Percentiles rank a stretch among this genome's conserved stretches.
These are phyloP conservation scores for Trypanosomatidae sp. DNA, from an alignment of 208 protist species.

Conservation along the genomic window DNA sequence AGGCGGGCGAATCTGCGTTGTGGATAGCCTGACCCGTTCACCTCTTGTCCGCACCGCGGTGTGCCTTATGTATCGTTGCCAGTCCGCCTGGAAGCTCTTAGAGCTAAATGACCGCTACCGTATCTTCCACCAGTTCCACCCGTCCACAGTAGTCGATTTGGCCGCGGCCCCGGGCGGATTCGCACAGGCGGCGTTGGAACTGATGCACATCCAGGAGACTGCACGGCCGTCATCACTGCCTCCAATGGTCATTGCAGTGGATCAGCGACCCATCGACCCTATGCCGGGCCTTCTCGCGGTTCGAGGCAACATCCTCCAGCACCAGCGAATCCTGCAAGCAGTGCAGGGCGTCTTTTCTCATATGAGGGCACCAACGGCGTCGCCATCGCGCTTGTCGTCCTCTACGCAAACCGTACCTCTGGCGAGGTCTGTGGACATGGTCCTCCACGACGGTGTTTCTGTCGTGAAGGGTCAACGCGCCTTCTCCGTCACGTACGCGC, in stretches of 20 bases:
- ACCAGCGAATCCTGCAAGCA: slow-evolving; percentile 21
- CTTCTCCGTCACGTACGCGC: slow-evolving; percentile 73
- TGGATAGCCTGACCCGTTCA: neutral
- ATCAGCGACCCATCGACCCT: slow-evolving; percentile 50
- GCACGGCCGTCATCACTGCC: neutral
- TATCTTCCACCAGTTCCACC: slow-evolving; percentile 32
- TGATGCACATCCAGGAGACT: slow-evolving; percentile 26
- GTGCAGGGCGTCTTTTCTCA: slow-evolving; percentile 5
- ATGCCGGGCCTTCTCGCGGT: slow-evolving; percentile 36
- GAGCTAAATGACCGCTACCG: slow-evolving; percentile 54
- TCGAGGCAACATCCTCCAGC: slow-evolving; percentile 54
- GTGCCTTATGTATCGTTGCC: slow-evolving; percentile 42
- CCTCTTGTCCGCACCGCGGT: neutral
- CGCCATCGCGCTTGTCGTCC: neutral
- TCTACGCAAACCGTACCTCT: neutral
- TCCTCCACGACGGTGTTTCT: slow-evolving; percentile 79
- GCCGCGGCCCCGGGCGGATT: slow-evolving; percentile 76
- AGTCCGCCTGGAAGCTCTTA: slow-evolving; percentile 62
- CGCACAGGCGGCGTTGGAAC: slow-evolving; percentile 62
- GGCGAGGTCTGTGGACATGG: slow-evolving; percentile 34
- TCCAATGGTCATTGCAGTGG: slow-evolving; percentile 64
- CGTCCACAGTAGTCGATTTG: slow-evolving; percentile 60
- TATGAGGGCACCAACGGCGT: neutral
- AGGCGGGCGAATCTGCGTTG: neutral
- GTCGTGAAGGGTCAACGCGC: slow-evolving; percentile 53